Evolutionary conservation across 73 alveolate genomes (phyloP), one percentile per base, ranked within the genome.

Genomic region (Tetrahymena thermophila): DNA sequence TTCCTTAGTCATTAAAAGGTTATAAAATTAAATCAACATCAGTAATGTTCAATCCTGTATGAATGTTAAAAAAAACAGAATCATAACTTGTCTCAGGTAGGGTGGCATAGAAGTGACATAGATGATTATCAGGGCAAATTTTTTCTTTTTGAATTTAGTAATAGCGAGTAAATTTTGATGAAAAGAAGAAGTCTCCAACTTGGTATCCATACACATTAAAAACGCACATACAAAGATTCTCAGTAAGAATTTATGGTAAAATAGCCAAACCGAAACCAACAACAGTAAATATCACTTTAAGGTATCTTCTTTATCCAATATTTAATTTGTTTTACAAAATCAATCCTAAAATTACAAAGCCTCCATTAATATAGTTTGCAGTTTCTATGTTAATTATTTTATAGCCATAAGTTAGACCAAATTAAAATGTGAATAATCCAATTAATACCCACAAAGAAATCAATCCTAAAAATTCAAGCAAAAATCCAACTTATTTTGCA

Each of bases 41-140:
- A n/a, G 83, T 34, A 25, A 95, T 56, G 35, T 95, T 94, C 37
- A 37, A 71, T 11, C 97, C 97, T 31, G 95, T 11, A 89, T 95
- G 97, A 10, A 95, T 94, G 55, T 95, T 95, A 23, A 95, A 84
- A 50, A 95, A 85, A 9, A 95, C 97, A 55, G 93, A 94, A 31
- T 89, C 55, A 31, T 71, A 35, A 16, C 95, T 89, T 23, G 93
- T 83, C 50, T 95, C 93, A 16, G 97, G 94, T 50, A 95, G 84
- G 17, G 97, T 89, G 0, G 97, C 97, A 95, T 95, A 95, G 35
- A 95, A 43, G n/a, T 95, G 97, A 84, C 97, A 95, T 35, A 95
- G 34, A 0, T 56, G 35, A 40, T 93, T 94, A 10, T 89, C 93
- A 1, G 84, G 83, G 25, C 97, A 95, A 9, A 95, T 57, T 55